A percentile compares a stretch with the other conserved stretches of the same genome.
These are phyloP conservation scores for Quercus aquifolioides DNA, from an alignment of 306 rosid genomes.

Conservation along the genomic window DNA sequence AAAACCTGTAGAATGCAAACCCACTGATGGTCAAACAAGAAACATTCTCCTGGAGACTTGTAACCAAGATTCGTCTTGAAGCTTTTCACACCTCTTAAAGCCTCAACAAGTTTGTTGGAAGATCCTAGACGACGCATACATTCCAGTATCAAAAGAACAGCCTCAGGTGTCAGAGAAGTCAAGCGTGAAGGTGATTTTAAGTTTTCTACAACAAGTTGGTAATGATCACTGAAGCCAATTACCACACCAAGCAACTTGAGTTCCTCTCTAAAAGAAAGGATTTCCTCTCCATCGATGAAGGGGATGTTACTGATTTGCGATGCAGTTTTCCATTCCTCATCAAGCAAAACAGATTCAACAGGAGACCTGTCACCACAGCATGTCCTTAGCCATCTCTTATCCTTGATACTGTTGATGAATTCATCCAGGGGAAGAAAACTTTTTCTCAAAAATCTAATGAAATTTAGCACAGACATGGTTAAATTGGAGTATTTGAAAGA, in stretches of 20 bases:
- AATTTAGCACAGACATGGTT: slow-evolving; percentile 41
- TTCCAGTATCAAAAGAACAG: slow-evolving; percentile 24
- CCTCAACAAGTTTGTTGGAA: too few relatives aligned
- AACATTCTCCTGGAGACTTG: slow-evolving; percentile 33
- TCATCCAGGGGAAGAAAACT: slow-evolving; percentile 14
- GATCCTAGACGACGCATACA: too few relatives aligned
- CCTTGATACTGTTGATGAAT: slow-evolving; percentile 39
- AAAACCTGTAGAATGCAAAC: slow-evolving; percentile 8
- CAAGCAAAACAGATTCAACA: too few relatives aligned
- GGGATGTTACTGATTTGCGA: too few relatives aligned
- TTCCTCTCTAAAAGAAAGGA: too few relatives aligned
- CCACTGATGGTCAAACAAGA: too few relatives aligned
- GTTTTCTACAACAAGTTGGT: slow-evolving; percentile 21
- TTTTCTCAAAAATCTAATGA: slow-evolving; percentile 45
- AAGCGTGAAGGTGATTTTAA: slow-evolving; percentile 45
- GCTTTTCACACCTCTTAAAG: background rate
- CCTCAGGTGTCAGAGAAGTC: slow-evolving; percentile 34
- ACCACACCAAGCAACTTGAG: too few relatives aligned
- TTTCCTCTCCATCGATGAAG: too few relatives aligned
- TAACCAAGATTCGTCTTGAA: slow-evolving; percentile 60
- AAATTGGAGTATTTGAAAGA: slow-evolving; percentile 39
- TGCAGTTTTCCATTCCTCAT: too few relatives aligned
- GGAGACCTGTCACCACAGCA: too few relatives aligned
- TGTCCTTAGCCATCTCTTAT: background rate
- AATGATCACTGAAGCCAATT: too few relatives aligned